phyloP scores from a whole-genome alignment of 2,329 filamentous ascomycete species.

The Alternaria panax region DNA sequence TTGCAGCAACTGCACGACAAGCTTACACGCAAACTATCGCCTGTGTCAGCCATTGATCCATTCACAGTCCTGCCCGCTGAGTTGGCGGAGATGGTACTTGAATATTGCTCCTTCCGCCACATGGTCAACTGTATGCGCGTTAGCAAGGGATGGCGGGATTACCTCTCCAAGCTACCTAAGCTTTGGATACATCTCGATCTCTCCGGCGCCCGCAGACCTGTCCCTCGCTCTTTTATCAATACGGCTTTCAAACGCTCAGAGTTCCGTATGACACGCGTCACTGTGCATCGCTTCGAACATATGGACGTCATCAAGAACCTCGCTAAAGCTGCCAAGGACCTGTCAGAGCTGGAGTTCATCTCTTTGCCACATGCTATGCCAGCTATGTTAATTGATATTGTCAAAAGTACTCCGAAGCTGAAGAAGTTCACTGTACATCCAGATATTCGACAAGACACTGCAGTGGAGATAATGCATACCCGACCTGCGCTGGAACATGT shows the following conservation, averaged over 20 bases:
- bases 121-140: slow-evolving; percentile 62
- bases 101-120: slow-evolving; percentile 60
- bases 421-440: slow-evolving; percentile 36
- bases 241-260: slow-evolving; percentile 53
- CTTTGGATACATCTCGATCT: slow-evolving; percentile 65
- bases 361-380: slow-evolving; percentile 31
- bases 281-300: slow-evolving; percentile 48
- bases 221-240: slow-evolving; percentile 54
- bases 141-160: slow-evolving; percentile 62
- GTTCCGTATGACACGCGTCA: slow-evolving; percentile 44
- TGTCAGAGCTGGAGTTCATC: slow-evolving; percentile 44
- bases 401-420: slow-evolving; percentile 32
- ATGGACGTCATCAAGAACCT: slow-evolving; percentile 53
- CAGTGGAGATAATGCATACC: slow-evolving; percentile 38
- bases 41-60: slow-evolving; percentile 58
- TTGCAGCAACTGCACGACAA: slow-evolving; percentile 58
- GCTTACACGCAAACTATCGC: slow-evolving; percentile 52
- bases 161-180: slow-evolving; percentile 56
- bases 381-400: slow-evolving; percentile 42
- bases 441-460: slow-evolving; percentile 35
- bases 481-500: slow-evolving; percentile 35
- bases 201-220: slow-evolving; percentile 52
- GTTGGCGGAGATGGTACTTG: slow-evolving; percentile 60
- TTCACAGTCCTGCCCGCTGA: slow-evolving; percentile 63
- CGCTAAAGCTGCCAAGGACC: slow-evolving; percentile 45